phyloP scores from a whole-genome alignment of 345 rosid species.

The Erucastrum elatum region DNA sequence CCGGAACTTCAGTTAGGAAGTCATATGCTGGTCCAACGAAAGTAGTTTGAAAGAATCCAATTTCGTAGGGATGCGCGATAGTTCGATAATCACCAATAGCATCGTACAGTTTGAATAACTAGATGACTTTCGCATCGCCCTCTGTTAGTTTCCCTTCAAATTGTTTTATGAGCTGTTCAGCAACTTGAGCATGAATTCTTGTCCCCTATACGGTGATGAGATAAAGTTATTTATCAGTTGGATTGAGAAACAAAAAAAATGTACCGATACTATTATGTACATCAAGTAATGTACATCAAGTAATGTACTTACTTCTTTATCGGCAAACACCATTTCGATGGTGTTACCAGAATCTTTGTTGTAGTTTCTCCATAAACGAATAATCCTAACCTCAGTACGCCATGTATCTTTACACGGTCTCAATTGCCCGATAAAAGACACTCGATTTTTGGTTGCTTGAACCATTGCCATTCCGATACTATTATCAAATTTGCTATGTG shows the following conservation, averaged over 20 bases:
- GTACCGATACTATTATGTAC: no score
- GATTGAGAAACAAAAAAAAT: background rate
- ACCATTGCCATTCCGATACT: background rate
- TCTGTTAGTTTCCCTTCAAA: no score
- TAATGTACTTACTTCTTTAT: background rate
- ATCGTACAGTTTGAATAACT: no score
- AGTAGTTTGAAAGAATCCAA: no score
- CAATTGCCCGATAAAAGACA: background rate
- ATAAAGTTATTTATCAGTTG: background rate
- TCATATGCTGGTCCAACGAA: no score
- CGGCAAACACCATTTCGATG: background rate
- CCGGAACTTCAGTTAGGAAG: no score
- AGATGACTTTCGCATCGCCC: no score
- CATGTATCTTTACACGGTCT: background rate
- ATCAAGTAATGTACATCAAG: background rate
- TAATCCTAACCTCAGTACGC: background rate
- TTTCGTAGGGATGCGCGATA: no score
- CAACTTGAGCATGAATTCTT: background rate
- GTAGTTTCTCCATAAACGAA: background rate
- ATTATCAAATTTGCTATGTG: no score
- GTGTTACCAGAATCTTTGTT: background rate
- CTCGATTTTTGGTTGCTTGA: background rate
- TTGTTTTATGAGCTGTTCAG: no score
- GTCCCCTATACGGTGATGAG: background rate
- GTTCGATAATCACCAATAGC: no score